Conservation (phyloP, 305 asterid species). For the Fraxinus xanthoxyloides region DNA sequence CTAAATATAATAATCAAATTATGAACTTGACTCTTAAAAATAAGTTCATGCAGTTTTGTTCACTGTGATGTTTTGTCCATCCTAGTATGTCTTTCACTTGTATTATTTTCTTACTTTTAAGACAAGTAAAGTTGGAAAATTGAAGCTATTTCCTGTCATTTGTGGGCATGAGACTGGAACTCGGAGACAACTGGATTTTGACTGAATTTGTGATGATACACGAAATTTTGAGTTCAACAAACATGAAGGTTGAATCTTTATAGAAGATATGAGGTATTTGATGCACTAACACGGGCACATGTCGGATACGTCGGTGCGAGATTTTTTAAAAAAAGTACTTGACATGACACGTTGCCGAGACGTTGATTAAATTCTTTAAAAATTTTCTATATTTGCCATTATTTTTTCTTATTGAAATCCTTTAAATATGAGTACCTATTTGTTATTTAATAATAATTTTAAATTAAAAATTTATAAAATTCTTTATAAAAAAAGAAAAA, state of each 20-base stretch:
- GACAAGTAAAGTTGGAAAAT: background rate
- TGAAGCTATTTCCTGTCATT: background rate
- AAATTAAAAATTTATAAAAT: too few species aligned
- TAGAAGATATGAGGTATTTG: slow-evolving; percentile 9
- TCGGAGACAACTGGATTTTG: background rate
- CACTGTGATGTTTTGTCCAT: background rate
- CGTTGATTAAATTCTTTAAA: too few species aligned
- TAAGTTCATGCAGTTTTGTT: background rate
- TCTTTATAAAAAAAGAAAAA: too few species aligned
- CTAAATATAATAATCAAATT: background rate
- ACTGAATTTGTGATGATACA: background rate
- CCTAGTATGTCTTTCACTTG: background rate
- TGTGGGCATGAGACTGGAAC: background rate
- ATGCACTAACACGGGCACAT: too few species aligned
- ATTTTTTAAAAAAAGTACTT: too few species aligned
- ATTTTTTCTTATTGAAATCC: too few species aligned
- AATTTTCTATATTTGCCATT: too few species aligned
- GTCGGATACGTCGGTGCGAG: too few species aligned
- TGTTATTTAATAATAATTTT: too few species aligned
- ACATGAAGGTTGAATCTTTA: background rate
- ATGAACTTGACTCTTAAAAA: background rate
- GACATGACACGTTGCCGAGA: too few species aligned
- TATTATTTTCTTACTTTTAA: background rate
- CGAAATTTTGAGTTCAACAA: background rate
- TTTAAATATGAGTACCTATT: too few species aligned